Conservation (phyloP, 1,139 yeast genomes). For the Geotrichum citri-aurantii region DNA sequence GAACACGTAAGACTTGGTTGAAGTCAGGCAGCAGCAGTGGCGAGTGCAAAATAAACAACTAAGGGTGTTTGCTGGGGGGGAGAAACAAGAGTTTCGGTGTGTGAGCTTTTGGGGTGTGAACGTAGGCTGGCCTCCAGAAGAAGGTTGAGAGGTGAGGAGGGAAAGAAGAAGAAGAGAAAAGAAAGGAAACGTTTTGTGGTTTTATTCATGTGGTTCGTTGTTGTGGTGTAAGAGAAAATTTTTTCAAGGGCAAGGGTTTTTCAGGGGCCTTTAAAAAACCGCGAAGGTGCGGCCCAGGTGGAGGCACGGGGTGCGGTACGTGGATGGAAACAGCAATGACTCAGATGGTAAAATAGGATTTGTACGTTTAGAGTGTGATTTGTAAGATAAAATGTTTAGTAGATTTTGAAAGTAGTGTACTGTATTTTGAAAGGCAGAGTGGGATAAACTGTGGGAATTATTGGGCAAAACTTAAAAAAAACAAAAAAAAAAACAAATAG, state of each 20-base stretch:
- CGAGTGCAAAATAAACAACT: neutral
- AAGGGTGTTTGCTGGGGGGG: neutral
- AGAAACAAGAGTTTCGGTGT: neutral
- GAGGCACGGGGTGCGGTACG: neutral
- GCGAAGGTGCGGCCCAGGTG: neutral
- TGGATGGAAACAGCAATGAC: neutral
- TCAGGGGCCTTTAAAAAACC: neutral
- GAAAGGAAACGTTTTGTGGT: neutral
- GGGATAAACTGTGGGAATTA: neutral
- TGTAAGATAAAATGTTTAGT: neutral
- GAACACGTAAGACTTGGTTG: neutral
- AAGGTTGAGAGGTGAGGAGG: slow-evolving; percentile 19
- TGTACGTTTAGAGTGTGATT: neutral
- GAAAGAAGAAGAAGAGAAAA: slow-evolving; percentile 6
- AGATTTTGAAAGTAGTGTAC: neutral
- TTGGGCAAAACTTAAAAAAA: neutral
- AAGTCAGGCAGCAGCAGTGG: neutral
- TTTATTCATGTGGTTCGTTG: neutral
- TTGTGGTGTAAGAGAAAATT: neutral
- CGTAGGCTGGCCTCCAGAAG: slow-evolving; percentile 17
- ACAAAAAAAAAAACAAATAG: neutral
- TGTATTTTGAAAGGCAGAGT: neutral
- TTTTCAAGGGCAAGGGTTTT: neutral
- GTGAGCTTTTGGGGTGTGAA: neutral
- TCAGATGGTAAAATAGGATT: neutral